Evolutionary conservation across 1,284 basidiomycete genomes (phyloP), one percentile per base, ranked within the genome.

Genomic region (Ganoderma boninense): DNA sequence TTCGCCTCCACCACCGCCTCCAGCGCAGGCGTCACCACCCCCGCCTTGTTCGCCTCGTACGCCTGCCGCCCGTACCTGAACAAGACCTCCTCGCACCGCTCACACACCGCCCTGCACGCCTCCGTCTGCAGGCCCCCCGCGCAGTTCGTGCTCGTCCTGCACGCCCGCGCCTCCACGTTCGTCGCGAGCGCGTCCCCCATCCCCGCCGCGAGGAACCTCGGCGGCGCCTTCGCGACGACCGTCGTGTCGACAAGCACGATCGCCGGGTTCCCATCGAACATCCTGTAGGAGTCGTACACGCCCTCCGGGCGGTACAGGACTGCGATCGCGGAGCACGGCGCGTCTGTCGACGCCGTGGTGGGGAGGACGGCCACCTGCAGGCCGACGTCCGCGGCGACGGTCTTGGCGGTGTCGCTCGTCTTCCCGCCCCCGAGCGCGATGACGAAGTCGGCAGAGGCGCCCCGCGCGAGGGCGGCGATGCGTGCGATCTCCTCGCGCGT

Each of bases 1-100:
- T 81, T 81, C 29, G 80, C 80, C 71, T 81, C 80, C 4, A 81
- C 77, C 61, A 81, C 80, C 4, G 80, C 80, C 75, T 81, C 80
- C 35, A 81, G 77, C 38, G 80, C 80, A 16, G 80, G 79, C 4
- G 80, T 80, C 14, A 80, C 73, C 13, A 75, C 79, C 52, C 76
- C 68, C 32, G 77, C 79, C 73, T 77, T 78, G 76, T 79, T 80
- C 67, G 80, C 80, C 72, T 81, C 79, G 71, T 79, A 79, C 68
- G 80, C 80, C 73, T 78, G 79, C 74, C 75, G 76, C 20, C 79
- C 80, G 66, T 77, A 80, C 77, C 77, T 74, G 75, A 81, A 80
- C 74, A 81, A 64, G 62, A 81, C 78, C 73, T 81, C 80, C 75
- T 81, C 80, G 76, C 80, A 81, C 75, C 80, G 80, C 16, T 73